Evolutionary conservation across 2,329 filamentous ascomycete species (phyloP), one percentile per base, ranked within the genome.

Genomic region (Curvularia sp.): DNA sequence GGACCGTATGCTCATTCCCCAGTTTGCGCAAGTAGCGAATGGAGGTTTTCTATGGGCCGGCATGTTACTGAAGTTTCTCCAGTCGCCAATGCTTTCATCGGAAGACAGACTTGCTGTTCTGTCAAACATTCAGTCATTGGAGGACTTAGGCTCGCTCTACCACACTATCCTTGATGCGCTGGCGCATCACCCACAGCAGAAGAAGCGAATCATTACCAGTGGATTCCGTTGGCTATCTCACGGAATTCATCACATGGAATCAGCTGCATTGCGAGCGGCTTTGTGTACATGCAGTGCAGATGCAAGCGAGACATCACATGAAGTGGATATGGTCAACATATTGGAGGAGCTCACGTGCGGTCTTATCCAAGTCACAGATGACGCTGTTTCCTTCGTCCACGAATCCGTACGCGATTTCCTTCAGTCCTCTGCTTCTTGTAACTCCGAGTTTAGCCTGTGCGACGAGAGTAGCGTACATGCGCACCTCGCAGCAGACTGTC

Each of bases 1-100:
- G 65, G 66, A 73, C 42, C 65, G 65, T n/a, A 52, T 52, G 1
- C 49, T 69, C 3, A 67, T 73, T 27, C 25, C 59, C 8, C 38
- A 61, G 9, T 49, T 71, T 13, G 64, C 68, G 10, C 48, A 53
- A 15, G 49, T 49, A 41, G 60, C 68, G n/a, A 60, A 69, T 25
- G 71, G 72, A 6, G 55, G 65, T n/a, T 74, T 75, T 49, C 57
- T 74, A 7, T 74, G 71, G 72, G 69, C 69, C 3, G 64, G 46
- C 36, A 53, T 67, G 43, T 50, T 73, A 2, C 23, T 73, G 7
- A 67, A 63, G 18, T 67, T 70, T 43, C 54, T 75, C 8, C 61
- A 66, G 15, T 72, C 69, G 8, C 61, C 66, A 6, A 42, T 57
- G 21, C 56, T 75, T 12, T 66, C 71, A 8, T 62, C 70, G n/a